Evolutionary conservation across 2,329 filamentous ascomycete species (phyloP), one percentile per base, ranked within the genome.

Genomic region (Fusarium devonianum): DNA sequence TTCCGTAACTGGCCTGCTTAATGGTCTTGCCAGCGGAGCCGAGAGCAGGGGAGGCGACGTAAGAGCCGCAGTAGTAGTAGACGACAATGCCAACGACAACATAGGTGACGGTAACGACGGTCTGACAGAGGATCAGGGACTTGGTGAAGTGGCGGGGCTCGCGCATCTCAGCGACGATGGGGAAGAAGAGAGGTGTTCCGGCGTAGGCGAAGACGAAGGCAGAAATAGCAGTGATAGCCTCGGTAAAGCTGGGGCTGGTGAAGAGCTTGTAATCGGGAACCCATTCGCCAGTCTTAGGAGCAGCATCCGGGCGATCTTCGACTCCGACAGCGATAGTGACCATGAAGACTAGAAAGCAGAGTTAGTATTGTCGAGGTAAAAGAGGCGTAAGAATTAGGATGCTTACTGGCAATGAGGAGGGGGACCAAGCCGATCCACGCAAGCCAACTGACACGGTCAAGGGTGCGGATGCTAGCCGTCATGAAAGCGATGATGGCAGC

Each of bases 1-100:
- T 56, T 7, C 75, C 77, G 44, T 78, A 79, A 37, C 67, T 69
- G 12, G 78, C 63, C 53, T 73, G 78, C 67, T 78, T 78, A 42
- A 76, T 66, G 0, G 61, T 36, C 0, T 26, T 3, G 1, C 77
- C 77, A 1, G 75, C 77, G 21, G 74, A 77, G 2, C 75, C 77
- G 5, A 80, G 69, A 2, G 75, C 75, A 1, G 77, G 77, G 0
- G 75, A 78, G 1, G 76, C 71, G 4, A 80, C 73, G 39, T 71
- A 75, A 0, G 71, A 73, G 1, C 77, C 77, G 50, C 74, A 77
- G 56, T 65, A 79, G 49, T 71, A 72, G 62, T 79, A 79, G 3
- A 79, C 71, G 0, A 78, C 71, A 3, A 68, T 53, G 7, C 65
- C 64, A 6, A 75, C 67, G 7, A 64, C 44, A 12, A 67, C 29